Conservation (phyloP, 2,329 filamentous ascomycete genomes). For the Dactylellina haptotyla region DNA sequence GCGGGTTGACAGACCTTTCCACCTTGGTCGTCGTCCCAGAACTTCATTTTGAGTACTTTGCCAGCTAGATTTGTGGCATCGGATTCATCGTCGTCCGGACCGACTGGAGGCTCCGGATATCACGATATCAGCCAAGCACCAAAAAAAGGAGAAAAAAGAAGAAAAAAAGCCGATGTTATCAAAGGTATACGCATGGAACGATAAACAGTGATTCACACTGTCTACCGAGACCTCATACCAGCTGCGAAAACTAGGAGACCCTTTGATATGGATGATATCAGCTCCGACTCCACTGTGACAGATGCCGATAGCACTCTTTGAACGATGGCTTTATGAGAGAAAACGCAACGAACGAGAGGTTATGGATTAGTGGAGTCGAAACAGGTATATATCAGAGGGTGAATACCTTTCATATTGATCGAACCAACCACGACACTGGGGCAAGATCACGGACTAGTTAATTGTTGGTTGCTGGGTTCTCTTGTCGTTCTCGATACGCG, state of each 20-base stretch:
- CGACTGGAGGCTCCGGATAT: conserved; percentile 66
- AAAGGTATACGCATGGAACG: no score
- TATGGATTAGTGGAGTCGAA: background rate
- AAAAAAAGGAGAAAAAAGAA: no score
- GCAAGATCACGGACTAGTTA: background rate
- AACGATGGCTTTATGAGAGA: conserved; percentile 74
- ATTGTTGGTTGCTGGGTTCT: conserved; percentile 1
- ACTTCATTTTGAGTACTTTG: conserved; percentile 87
- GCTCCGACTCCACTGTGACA: conserved; percentile 89
- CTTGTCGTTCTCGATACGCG: background rate
- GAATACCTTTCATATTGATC: conserved; percentile 44
- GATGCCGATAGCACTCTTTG: conserved; percentile 95
- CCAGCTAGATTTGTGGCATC: conserved; percentile 83
- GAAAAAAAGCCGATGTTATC: no score
- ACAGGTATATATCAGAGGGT: conserved; percentile 1
- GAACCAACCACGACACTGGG: background rate
- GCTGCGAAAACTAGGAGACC: conserved; percentile 92
- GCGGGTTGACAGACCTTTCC: conserved; percentile 64
- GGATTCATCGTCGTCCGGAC: conserved; percentile 87
- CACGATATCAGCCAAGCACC: no score
- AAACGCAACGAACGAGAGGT: background rate
- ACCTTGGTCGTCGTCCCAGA: conserved; percentile 86
- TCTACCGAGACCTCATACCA: conserved; percentile 53
- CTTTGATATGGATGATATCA: conserved; percentile 89
- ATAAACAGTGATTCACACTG: conserved; percentile 39